These are phyloP conservation scores for Aspergillus bombycis DNA, from an alignment of 2,329 filamentous ascomycete genomes.

Conservation along the genomic window DNA sequence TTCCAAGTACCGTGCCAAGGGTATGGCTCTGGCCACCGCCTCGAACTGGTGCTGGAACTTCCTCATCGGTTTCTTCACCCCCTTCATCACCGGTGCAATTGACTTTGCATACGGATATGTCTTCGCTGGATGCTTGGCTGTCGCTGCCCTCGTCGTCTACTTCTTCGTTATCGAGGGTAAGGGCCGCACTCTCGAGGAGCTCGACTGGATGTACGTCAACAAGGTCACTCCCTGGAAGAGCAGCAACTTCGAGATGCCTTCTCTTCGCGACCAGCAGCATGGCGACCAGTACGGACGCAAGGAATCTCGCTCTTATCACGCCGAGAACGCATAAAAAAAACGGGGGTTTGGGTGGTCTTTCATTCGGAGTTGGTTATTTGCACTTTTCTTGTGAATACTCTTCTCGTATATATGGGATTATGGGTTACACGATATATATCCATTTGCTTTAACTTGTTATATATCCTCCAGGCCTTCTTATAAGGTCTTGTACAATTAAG, in stretches of 20 bases:
- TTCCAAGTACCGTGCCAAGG: conserved; percentile 64
- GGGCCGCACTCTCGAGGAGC: conserved; percentile 71
- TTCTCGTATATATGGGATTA: conserved; percentile 3
- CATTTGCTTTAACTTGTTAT: not conserved
- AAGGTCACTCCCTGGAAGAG: conserved; percentile 64
- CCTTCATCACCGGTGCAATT: conserved; percentile 73
- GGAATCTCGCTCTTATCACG: conserved; percentile 27
- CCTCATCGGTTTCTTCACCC: conserved; percentile 73
- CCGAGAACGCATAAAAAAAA: conserved; percentile 32
- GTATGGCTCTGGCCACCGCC: conserved; percentile 77
- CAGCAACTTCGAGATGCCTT: conserved; percentile 47
- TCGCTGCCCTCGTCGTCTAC: conserved; percentile 65
- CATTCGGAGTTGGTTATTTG: not conserved
- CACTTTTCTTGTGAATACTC: not conserved
- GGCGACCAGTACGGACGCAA: conserved; percentile 22
- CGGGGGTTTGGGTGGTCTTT: not conserved
- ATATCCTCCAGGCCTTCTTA: not conserved
- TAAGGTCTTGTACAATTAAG: not conserved
- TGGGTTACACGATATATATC: not conserved
- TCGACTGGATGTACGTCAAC: conserved; percentile 73
- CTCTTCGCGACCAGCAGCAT: conserved; percentile 12
- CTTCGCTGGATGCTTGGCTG: conserved; percentile 71
- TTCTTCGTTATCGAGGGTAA: conserved; percentile 77
- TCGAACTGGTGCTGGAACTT: conserved; percentile 79
- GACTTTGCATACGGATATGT: conserved; percentile 76